Conservation (phyloP, 257 asterid genomes). For the Solanum piurae region DNA sequence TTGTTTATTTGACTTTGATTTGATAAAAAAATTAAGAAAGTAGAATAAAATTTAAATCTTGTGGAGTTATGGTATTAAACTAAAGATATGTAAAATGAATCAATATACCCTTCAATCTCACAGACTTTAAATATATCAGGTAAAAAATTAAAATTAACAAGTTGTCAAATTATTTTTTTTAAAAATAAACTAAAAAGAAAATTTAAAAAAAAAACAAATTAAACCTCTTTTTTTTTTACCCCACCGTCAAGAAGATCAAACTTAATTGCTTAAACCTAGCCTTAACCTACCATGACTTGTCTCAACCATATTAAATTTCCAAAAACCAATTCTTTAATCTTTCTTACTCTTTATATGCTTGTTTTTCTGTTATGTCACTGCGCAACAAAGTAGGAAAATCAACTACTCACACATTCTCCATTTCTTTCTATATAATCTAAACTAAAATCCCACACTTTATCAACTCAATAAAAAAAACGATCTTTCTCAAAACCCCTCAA, state of each 20-base stretch:
- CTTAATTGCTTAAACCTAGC: no score
- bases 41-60: neutral
- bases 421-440: neutral
- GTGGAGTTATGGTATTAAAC: neutral
- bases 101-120: neutral
- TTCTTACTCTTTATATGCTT: neutral
- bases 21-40: neutral
- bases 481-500: neutral
- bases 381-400: neutral
- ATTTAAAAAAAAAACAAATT: neutral
- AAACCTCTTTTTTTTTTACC: neutral
- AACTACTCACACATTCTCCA: neutral
- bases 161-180: neutral
- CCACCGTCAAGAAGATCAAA: no score
- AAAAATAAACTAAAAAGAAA: neutral
- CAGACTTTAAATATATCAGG: no score
- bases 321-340: neutral
- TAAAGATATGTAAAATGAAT: neutral
- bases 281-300: neutral
- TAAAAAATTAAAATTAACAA: neutral
- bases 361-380: neutral
- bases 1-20: neutral
- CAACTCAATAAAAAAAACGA: neutral
- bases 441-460: neutral
- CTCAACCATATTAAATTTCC: neutral